Conservation (phyloP, 2,329 filamentous ascomycete genomes). For the Mycosphaerella arachidis region DNA sequence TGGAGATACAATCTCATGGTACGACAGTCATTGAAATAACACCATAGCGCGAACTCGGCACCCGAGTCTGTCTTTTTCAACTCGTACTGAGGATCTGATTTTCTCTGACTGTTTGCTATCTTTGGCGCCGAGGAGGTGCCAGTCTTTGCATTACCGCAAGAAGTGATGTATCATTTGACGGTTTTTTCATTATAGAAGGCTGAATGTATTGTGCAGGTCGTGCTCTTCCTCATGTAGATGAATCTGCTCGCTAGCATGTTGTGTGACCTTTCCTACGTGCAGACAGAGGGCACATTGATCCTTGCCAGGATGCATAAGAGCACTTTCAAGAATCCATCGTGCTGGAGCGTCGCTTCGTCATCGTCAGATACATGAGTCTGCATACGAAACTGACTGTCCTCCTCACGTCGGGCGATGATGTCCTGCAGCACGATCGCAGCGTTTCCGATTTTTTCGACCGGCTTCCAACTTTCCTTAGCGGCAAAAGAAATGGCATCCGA, state of each 20-base stretch:
- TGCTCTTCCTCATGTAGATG: too few relatives aligned
- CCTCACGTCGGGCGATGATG: background rate
- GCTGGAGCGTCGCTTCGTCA: background rate
- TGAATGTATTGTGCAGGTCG: too few relatives aligned
- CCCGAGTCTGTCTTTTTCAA: background rate
- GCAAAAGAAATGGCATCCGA: background rate
- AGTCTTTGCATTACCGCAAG: too few relatives aligned
- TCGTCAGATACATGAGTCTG: background rate
- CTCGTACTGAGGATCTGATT: background rate
- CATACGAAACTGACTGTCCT: background rate
- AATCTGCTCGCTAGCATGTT: too few relatives aligned
- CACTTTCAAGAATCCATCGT: background rate
- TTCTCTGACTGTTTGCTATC: background rate
- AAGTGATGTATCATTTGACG: too few relatives aligned
- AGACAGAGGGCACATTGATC: background rate
- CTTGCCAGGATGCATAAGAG: background rate
- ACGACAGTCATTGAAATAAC: background rate
- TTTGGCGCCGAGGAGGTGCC: background rate
- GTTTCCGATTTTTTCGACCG: background rate
- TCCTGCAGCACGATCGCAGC: background rate
- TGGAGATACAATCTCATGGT: background rate
- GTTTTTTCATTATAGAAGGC: too few relatives aligned
- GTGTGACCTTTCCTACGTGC: background rate
- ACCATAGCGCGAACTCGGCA: background rate
- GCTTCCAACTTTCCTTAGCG: background rate